These are phyloP conservation scores for Penstemon newberryi DNA, from an alignment of 257 asterid species.

Conservation along the genomic window DNA sequence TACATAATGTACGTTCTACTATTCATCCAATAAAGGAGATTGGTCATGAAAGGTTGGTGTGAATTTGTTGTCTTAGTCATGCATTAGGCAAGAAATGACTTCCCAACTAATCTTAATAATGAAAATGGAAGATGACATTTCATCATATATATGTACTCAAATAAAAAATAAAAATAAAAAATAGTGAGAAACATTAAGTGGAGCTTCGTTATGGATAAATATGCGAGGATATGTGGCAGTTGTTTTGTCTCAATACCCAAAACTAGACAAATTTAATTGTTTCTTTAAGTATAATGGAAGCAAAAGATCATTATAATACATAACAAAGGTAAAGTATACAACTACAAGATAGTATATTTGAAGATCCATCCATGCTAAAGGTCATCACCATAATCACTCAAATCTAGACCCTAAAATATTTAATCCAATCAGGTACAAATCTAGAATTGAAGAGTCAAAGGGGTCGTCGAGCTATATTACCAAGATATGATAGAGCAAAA, in stretches of 20 bases:
- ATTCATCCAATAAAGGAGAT: background rate
- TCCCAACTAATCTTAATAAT: conserved; percentile 26
- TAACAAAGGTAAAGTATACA: background rate
- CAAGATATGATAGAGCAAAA: too few species aligned
- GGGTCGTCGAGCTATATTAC: too few species aligned
- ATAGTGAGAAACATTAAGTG: conserved; percentile 8
- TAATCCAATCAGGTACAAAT: too few species aligned
- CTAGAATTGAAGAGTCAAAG: too few species aligned
- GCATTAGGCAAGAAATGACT: conserved; percentile 35
- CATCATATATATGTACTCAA: conserved; percentile 20
- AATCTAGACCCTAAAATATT: conserved; percentile 1
- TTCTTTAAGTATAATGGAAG: background rate
- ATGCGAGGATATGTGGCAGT: conserved; percentile 19
- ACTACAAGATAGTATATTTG: background rate
- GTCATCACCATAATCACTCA: background rate
- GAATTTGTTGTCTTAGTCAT: conserved; percentile 1
- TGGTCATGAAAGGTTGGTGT: conserved; percentile 1
- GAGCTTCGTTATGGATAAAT: conserved; percentile 10
- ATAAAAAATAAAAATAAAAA: conserved; percentile 2
- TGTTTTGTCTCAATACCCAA: conserved; percentile 5
- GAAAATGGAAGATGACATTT: conserved; percentile 19
- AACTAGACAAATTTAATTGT: background rate
- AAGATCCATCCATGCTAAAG: background rate
- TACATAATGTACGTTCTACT: background rate
- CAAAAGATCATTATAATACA: too few species aligned